These are phyloP conservation scores for Pholiota conissans DNA, from an alignment of 768 basidiomycete genomes.

Conservation along the genomic window DNA sequence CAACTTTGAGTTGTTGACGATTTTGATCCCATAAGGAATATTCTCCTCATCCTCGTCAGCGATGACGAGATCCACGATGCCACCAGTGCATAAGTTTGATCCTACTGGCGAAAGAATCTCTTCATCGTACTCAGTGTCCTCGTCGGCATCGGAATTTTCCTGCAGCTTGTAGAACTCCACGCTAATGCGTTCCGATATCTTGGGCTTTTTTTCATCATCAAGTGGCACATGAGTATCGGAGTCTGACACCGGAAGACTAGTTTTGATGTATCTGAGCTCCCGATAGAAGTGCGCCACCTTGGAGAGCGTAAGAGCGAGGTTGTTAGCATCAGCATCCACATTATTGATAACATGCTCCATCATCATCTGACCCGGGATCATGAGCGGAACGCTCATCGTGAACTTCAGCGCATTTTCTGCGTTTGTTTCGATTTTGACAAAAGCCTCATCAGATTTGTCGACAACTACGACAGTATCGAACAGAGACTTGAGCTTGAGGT, in stretches of 20 bases:
- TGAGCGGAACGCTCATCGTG: not conserved
- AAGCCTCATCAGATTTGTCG: not conserved
- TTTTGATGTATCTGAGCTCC: not conserved
- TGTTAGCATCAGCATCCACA: not conserved
- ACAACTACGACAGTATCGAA: not conserved
- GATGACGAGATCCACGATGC: not conserved
- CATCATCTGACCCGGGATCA: not conserved
- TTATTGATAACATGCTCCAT: not conserved
- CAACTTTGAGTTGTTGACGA: not conserved
- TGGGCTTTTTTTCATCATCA: not conserved
- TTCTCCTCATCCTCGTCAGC: not conserved
- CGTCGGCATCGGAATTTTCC: not conserved
- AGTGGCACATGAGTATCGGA: no score
- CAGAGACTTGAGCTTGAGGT: not conserved
- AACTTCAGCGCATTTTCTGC: not conserved
- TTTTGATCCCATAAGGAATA: not conserved
- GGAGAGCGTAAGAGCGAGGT: not conserved
- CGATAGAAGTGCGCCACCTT: not conserved
- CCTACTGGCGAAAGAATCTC: not conserved
- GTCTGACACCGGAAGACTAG: no score
- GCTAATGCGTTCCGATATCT: not conserved
- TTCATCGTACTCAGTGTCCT: not conserved
- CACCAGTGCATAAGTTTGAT: not conserved
- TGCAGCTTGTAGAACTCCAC: not conserved
- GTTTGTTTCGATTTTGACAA: not conserved